A percentile compares a stretch with the other conserved stretches of the same genome.
phyloP scores from a whole-genome alignment of 495 filamentous ascomycete genomes.

The Penicillium coffeae region DNA sequence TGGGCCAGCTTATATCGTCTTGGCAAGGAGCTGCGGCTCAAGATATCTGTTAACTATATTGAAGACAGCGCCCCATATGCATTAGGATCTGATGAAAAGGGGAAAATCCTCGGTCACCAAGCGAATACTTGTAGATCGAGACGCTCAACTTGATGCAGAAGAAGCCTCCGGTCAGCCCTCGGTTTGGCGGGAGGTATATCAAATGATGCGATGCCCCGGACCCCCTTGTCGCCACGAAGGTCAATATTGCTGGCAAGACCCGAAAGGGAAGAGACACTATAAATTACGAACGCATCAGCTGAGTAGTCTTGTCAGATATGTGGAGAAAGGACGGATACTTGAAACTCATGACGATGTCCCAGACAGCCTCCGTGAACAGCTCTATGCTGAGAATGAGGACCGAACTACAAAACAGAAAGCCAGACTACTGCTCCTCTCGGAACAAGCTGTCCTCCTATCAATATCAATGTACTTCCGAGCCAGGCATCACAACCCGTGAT shows the following conservation, averaged over 20 bases:
- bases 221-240: conserved; percentile 19
- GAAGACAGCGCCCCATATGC: conserved; percentile 1
- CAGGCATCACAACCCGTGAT: neutral
- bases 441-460: conserved; percentile 3
- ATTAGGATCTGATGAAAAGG: neutral
- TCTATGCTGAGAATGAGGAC: conserved; percentile 9
- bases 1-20: conserved; percentile 9
- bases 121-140: neutral
- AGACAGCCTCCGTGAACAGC: conserved; percentile 8
- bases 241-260: conserved; percentile 21
- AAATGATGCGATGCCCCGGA: conserved; percentile 11
- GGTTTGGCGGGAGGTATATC: neutral
- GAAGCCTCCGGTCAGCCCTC: neutral
- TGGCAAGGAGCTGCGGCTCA: conserved; percentile 10
- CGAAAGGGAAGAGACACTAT: conserved; percentile 10
- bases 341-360: conserved; percentile 7
- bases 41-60: conserved; percentile 10
- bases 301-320: conserved; percentile 5
- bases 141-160: neutral
- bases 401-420: conserved; percentile 2
- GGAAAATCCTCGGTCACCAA: neutral
- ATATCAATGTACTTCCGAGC: neutral
- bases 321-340: conserved; percentile 5
- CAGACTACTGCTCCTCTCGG: neutral
- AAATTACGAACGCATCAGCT: conserved; percentile 10